Evolutionary conservation across 164 flowering plant species (phyloP), one percentile per base, ranked within the genome.

Genomic region (Malania oleifera): DNA sequence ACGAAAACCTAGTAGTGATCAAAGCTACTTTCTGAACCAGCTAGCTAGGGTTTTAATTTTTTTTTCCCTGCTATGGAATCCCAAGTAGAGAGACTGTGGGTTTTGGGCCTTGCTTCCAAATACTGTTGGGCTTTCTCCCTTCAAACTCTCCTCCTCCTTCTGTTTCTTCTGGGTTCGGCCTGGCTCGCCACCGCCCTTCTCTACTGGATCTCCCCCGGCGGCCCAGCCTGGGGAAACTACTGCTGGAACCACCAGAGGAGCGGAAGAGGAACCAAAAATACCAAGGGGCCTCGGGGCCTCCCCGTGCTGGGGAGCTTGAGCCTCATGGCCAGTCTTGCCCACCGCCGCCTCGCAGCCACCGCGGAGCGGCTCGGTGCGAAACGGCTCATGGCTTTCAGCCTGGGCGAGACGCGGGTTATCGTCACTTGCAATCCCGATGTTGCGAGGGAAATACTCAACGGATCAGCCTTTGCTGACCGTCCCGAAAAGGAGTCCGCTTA

Each of bases 201-300:
- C 55, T 56, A 29, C 71, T 80, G 85, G 85, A 25, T 72, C 13
- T 52, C 31, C 59, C 81, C 81, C 1, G 89, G 85, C 0, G 93
- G 87, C 27, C 78, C 75, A 0, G 89, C 89, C 14, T 86, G 92
- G 92, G 87, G 88, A 2, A 72, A 52, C 27, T 55, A 71, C 64
- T 29, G 12, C 40, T 40, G 55, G 34, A n/a, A n/a, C n/a, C n/a
- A n/a, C n/a, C 50, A 53, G 62, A 55, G 5, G 38, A 47, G 20
- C 19, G 44, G 45, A 10, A 25, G 18, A 12, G 29, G 52, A 19
- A 9, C 61, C 34, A 28, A 56, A 19, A 24, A 67, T 76, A 11
- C 81, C 79, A 12, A n/a, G n/a, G 81, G 81, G 0, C 81, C 81
- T 1, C 47, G 57, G 39, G 83, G 83, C 0, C 17, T 63, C 40